Percentiles rank a stretch among this genome's conserved stretches.
Evolutionary conservation across 2,329 filamentous ascomycete genomes (phyloP).

Genomic region (Aspergillus udagawae): DNA sequence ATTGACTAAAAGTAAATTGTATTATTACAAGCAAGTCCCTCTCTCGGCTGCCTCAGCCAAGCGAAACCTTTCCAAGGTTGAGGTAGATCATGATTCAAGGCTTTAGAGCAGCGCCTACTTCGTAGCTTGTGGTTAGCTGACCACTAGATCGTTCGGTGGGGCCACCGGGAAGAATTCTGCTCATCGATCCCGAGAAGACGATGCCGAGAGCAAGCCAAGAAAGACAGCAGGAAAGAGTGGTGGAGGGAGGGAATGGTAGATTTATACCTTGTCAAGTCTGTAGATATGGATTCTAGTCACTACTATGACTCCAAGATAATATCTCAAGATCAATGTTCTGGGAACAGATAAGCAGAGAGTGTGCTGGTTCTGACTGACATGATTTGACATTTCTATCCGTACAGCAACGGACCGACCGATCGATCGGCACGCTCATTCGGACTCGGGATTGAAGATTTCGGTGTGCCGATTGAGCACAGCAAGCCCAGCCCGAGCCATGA

Average conservation of each 20-base stretch:
- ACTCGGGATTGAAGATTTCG: neutral
- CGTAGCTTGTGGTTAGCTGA: neutral
- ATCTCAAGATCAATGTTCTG: neutral
- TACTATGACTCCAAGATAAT: neutral
- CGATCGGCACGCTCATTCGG: neutral
- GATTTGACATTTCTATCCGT: too few species aligned
- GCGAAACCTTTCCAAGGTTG: neutral
- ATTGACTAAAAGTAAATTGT: neutral
- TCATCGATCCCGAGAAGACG: neutral
- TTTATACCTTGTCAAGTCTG: neutral
- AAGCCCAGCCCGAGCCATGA: neutral
- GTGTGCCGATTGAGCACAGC: neutral
- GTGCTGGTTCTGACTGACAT: neutral
- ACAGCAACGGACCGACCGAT: neutral
- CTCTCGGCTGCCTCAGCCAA: neutral
- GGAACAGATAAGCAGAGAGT: neutral
- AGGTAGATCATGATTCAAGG: neutral
- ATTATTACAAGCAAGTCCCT: neutral
- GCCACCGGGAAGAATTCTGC: neutral
- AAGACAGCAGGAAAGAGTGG: neutral
- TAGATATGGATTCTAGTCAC: neutral
- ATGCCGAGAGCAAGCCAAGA: neutral
- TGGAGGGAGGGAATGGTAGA: neutral
- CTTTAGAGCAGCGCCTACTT: neutral
- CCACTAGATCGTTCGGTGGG: neutral